A percentile compares a stretch with the other conserved stretches of the same genome.
These are phyloP conservation scores for Moesziomyces globuligerus DNA, from an alignment of 1,284 basidiomycete genomes.

Conservation along the genomic window DNA sequence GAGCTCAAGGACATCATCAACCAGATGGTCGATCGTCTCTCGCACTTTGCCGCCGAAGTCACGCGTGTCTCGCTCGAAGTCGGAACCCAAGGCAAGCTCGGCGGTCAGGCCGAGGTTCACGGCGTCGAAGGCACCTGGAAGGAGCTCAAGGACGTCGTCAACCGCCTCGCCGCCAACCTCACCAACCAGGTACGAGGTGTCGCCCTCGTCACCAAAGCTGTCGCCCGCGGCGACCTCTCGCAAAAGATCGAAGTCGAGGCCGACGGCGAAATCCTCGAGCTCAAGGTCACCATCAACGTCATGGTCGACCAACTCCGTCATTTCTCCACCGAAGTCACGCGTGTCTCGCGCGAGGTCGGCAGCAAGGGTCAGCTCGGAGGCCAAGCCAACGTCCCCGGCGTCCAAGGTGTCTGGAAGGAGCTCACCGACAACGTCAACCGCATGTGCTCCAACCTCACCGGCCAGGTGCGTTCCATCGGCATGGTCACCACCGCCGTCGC, in stretches of 20 bases:
- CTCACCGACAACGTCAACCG: constrained; percentile 79
- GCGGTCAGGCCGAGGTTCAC: constrained; percentile 67
- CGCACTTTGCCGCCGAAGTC: constrained; percentile 91
- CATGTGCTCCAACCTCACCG: constrained; percentile 91
- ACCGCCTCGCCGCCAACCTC: constrained; percentile 70
- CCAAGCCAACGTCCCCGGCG: constrained; percentile 67
- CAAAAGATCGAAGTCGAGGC: constrained; percentile 98
- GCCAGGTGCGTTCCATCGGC: constrained; percentile 91
- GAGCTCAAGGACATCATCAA: constrained; percentile 98
- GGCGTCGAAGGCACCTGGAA: constrained; percentile 68
- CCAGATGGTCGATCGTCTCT: constrained; percentile 86
- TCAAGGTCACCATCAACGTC: constrained; percentile 97
- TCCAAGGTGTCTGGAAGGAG: constrained; percentile 68
- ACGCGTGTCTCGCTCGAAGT: constrained; percentile 90
- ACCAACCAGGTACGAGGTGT: constrained; percentile 95
- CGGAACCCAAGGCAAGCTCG: constrained; percentile 68
- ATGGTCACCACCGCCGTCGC: constrained; percentile 93
- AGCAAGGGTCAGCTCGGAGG: constrained; percentile 64
- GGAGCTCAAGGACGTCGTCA: constrained; percentile 68
- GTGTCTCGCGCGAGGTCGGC: constrained; percentile 76
- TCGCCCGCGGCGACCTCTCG: constrained; percentile 91
- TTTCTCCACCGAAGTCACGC: constrained; percentile 93
- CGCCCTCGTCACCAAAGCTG: constrained; percentile 95
- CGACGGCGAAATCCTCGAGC: constrained; percentile 92
- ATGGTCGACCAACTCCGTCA: constrained; percentile 90